These are phyloP conservation scores for Cryphonectria carpinicola DNA, from an alignment of 2,329 filamentous ascomycete genomes.

Conservation along the genomic window DNA sequence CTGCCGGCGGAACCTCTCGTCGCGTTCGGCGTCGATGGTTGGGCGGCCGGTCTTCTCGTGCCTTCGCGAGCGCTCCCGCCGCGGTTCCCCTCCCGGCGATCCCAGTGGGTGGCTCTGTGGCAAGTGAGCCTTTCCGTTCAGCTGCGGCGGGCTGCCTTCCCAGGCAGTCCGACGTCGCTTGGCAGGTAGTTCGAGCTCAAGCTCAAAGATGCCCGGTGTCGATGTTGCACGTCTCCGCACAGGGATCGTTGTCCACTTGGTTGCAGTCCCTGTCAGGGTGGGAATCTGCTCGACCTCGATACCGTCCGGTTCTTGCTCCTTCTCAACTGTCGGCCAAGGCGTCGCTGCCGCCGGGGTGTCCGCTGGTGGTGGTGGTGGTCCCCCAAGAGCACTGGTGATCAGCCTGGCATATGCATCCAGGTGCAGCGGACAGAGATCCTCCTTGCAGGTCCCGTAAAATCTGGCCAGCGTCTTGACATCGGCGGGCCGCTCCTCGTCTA, in stretches of 20 bases:
- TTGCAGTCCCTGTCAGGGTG: constrained; percentile 21
- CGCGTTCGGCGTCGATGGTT: constrained; percentile 9
- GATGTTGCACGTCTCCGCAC: constrained; percentile 26
- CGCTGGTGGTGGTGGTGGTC: not conserved
- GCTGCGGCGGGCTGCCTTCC: not conserved
- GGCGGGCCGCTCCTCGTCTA: constrained; percentile 13
- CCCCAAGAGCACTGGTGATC: constrained; percentile 22
- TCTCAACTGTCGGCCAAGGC: constrained; percentile 5
- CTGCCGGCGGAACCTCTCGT: constrained; percentile 24
- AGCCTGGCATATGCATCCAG: constrained; percentile 24
- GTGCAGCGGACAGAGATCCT: constrained; percentile 25
- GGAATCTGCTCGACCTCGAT: constrained; percentile 9
- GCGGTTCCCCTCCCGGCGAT: not conserved
- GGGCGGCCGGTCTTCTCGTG: constrained; percentile 3
- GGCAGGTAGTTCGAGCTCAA: constrained; percentile 24
- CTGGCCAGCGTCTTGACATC: constrained; percentile 15
- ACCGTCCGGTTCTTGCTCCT: constrained; percentile 6
- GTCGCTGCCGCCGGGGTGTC: not conserved
- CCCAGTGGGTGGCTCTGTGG: not conserved
- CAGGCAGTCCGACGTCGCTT: constrained; percentile 20
- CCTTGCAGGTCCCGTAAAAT: constrained; percentile 21
- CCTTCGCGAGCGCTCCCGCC: not conserved
- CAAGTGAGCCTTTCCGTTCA: not conserved
- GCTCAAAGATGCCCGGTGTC: constrained; percentile 23
- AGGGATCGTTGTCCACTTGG: constrained; percentile 25